Evolutionary conservation across 2,329 filamentous ascomycete genomes (phyloP), one percentile per base, ranked within the genome.

Genomic region (Cercospora janseana): DNA sequence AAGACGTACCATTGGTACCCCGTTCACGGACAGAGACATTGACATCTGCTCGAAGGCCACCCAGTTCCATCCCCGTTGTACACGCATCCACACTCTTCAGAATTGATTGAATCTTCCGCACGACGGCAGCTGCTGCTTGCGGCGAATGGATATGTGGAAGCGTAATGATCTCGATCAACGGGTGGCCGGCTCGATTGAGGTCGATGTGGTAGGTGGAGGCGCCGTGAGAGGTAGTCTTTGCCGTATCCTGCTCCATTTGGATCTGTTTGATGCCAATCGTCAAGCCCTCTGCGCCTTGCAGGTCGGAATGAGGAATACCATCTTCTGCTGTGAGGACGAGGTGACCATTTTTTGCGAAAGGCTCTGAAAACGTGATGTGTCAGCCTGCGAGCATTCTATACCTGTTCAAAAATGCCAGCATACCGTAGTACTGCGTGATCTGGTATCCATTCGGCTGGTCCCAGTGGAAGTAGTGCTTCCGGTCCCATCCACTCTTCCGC

Each of bases 381-480:
- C 9, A n/a, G 4, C n/a, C n/a, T 52, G 10, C 26, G n/a, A 18
- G 20, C 12, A 28, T 32, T 40, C 50, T 13, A 52, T 28, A 13
- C 3, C 5, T 20, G 12, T 40, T 12, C 8, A 20, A 10, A 20
- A 10, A 15, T 16, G 7, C 4, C 8, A 32, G 23, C 54, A 18
- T 64, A 75, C 77, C 76, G 68, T 97, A 96, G 72, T 92, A 97
- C 66, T 98, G 93, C 1, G 93, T 98, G 56, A 98, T 95, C 69
- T 98, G 93, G 69, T 98, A 98, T 0, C 93, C 93, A 0, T 88
- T 81, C 0, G 93, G 93, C 70, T 98, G 93, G 69, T 98, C 93
- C 81, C 93, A 95, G 75, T 96, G 95, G 70, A 98, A 97, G 71
- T 98, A 98, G 70, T 98, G 93, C 69, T 98, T 98, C 57, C 93